These are phyloP conservation scores for Neurospora sp. DNA, from an alignment of 495 filamentous ascomycete species.

Conservation along the genomic window DNA sequence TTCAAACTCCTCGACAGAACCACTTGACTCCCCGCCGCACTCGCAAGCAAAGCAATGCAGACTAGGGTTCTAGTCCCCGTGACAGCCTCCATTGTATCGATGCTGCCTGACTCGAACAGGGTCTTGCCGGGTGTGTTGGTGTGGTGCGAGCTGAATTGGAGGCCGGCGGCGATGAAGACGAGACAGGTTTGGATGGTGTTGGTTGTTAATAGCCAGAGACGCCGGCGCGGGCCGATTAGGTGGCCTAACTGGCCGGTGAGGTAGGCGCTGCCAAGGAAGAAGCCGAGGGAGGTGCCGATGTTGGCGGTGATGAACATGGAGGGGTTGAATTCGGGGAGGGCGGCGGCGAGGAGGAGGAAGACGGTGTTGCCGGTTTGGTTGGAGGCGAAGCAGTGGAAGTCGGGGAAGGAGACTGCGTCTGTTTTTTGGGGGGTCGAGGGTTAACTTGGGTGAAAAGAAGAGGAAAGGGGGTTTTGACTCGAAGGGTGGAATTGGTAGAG, in stretches of 20 bases:
- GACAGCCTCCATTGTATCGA: not conserved
- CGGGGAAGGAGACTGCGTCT: constrained; percentile 52
- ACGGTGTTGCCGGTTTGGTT: constrained; percentile 60
- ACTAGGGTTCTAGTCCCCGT: constrained; percentile 28
- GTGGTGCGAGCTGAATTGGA: constrained; percentile 23
- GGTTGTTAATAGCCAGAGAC: constrained; percentile 42
- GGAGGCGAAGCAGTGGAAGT: constrained; percentile 54
- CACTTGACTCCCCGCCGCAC: constrained; percentile 46
- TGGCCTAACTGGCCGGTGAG: constrained; percentile 49
- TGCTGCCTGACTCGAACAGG: not conserved
- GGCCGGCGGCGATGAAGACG: constrained; percentile 40
- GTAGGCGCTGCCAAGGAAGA: constrained; percentile 43
- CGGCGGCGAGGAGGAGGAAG: constrained; percentile 44
- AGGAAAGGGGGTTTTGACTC: not conserved
- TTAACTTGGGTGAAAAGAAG: not conserved
- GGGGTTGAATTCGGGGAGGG: constrained; percentile 37
- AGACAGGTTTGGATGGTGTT: constrained; percentile 44
- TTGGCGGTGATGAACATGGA: constrained; percentile 40
- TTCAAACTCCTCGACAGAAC: constrained; percentile 43
- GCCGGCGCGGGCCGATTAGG: constrained; percentile 36
- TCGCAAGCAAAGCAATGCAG: constrained; percentile 22
- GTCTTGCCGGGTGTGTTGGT: constrained; percentile 19
- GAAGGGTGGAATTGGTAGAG: too few relatives aligned
- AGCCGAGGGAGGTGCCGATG: constrained; percentile 42
- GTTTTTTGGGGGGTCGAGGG: constrained; percentile 1